Base-by-base conservation (phyloP, 208 protist genomes). In the Wallacemonas sp. region DNA sequence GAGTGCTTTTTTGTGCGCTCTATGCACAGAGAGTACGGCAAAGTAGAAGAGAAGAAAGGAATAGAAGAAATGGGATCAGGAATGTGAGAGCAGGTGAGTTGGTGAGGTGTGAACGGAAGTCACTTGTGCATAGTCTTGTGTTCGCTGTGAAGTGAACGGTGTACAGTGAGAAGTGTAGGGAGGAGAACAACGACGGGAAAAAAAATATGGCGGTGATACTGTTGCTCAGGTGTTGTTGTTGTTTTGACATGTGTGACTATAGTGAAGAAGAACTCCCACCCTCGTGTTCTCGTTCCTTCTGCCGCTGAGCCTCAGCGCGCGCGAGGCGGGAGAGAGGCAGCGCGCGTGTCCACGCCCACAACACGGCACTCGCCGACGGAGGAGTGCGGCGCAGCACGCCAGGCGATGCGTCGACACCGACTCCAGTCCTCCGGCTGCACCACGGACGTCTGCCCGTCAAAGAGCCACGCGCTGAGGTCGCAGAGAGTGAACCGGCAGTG, bases 401-500 rank as follows among this genome's bases (percentile, higher is more conserved):
- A 95, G 18, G 57, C 63, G 8, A 89, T 38, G 10, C 86, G 86
- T 1, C 89, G 71, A 66, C 82, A 91, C 5, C 82, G 69, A 2
- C 67, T 61, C 86, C 86, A 92, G 54, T 83, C 80, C 2, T 75
- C 67, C 18, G 89, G 89, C 31, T 84, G 72, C 28, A 93, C 70
- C 2, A 95, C 64, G 1, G 59, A 74, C 10, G 86, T 93, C 67
- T 89, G 82, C 28, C 73, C 74, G 57, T 95, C 85, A 61, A 84
- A 88, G 31, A 28, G n/a, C 87, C 89, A 95, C 1, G 70, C 68
- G 12, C 70, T 81, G 36, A 92, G 42, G 22, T 95, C 87, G 8
- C 75, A 89, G 65, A 90, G 62, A 2, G 76, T 81, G 39, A 95
- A 95, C 20, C 59, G 72, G 74, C 89, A 95, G 38, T 75, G 74